A percentile compares a stretch with the other conserved stretches of the same genome.
Evolutionary conservation across 106 monocot genomes (phyloP).

Genomic region (Narthecium ossifragum): DNA sequence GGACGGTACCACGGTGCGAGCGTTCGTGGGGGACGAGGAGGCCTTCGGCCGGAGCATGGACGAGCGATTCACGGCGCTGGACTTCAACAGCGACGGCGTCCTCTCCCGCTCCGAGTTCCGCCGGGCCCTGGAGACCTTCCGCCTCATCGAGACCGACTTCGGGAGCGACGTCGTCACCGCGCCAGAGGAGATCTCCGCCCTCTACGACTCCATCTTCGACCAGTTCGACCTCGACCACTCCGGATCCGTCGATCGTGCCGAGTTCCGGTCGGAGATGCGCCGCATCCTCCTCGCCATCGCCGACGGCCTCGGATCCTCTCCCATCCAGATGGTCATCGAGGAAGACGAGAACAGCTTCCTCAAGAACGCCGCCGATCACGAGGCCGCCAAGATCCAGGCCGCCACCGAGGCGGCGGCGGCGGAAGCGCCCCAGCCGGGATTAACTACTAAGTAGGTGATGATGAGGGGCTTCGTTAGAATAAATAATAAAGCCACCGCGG

Average conservation of each 20-base stretch:
- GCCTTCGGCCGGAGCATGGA: constrained; percentile 40
- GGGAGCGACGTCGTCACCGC: constrained; percentile 50
- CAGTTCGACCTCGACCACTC: constrained; percentile 43
- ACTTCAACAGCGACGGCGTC: constrained; percentile 63
- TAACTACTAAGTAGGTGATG: too few relatives aligned
- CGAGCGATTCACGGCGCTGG: constrained; percentile 48
- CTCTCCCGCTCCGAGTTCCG: constrained; percentile 66
- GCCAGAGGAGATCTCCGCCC: constrained; percentile 43
- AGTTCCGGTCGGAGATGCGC: constrained; percentile 51
- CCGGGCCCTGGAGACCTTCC: constrained; percentile 53
- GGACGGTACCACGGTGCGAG: constrained; percentile 59
- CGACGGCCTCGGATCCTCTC: constrained; percentile 49
- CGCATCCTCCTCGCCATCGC: constrained; percentile 61
- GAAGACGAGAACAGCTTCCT: constrained; percentile 42
- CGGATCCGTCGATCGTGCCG: constrained; percentile 46
- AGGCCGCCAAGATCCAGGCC: constrained; percentile 41
- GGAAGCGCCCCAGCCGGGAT: too few relatives aligned
- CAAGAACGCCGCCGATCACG: constrained; percentile 59
- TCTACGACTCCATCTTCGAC: constrained; percentile 83
- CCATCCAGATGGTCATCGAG: constrained; percentile 60
- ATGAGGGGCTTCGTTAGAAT: too few relatives aligned
- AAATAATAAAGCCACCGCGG: too few relatives aligned
- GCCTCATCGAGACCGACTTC: constrained; percentile 55
- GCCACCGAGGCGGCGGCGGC: constrained; percentile 3
- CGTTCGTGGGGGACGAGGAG: constrained; percentile 42